Evolutionary conservation across 768 basidiomycete species (phyloP), one percentile per base, ranked within the genome.

Genomic region (Tulasnella sp.): DNA sequence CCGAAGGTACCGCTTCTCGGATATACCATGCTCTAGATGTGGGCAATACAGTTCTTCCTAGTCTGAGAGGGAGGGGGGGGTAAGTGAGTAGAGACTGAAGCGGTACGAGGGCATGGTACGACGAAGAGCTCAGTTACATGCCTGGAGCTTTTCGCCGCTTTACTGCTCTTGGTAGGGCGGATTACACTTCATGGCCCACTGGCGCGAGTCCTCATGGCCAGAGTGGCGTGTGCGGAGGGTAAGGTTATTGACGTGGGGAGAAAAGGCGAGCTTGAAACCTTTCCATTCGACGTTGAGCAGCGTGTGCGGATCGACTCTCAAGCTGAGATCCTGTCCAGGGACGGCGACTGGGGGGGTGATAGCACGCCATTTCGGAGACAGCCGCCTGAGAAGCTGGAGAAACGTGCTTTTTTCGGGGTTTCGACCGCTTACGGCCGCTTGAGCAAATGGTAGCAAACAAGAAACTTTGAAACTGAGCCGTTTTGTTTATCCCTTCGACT

Each of bases 211-310:
- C 62, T 68, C 62, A 68, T 68, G 62, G 62, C 62, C 16, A 68
- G 62, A 16, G 62, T 68, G 62, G 62, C 62, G 62, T 34, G 34
- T 68, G 24, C 62, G 62, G 62, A 52, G 62, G 62, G 62, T 36
- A 68, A 68, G 62, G 62, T 68, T 68, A 68, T 68, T 68, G 62
- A 68, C 62, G 62, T 68, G 62, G 62, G 62, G 62, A 68, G 62
- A 68, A 68, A 68, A 68, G 62, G 24, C 62, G 62, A 68, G 16
- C 62, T 68, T 68, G 27, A 68, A 19, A 68, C 62, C 62, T 19
- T 68, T 68, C 62, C 18, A 68, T 68, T 68, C 62, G 62, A 68
- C 31, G 62, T 68, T 34, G 27, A 68, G 31, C 62, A 36, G n/a
- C 62, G 62, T 68, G 62, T 36, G 34, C 31, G 16, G 34, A 27